phyloP scores from a whole-genome alignment of 331 rosid species.

The Arachis monticola region DNA sequence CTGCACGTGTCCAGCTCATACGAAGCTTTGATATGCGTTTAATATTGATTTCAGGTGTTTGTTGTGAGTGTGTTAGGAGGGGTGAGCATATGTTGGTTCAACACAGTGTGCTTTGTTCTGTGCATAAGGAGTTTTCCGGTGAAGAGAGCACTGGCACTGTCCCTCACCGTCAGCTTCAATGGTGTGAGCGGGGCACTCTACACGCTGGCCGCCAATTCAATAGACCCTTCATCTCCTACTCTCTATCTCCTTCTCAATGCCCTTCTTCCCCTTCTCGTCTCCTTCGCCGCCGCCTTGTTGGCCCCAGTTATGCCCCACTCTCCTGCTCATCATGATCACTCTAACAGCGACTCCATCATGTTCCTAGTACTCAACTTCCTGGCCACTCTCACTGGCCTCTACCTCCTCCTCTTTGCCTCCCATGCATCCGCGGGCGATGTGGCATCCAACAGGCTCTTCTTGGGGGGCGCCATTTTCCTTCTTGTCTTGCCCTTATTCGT shows the following conservation, averaged over 20 bases:
- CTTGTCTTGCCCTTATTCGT: constrained; percentile 68
- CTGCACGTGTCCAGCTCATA: background rate
- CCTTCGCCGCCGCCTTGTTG: constrained; percentile 47
- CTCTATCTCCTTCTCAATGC: constrained; percentile 79
- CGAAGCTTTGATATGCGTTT: too few species aligned
- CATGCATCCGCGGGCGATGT: constrained; percentile 40
- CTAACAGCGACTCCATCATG: constrained; percentile 55
- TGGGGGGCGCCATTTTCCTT: constrained; percentile 70
- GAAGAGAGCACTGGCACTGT: constrained; percentile 76
- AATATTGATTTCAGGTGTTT: constrained; percentile 57
- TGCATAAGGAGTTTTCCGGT: constrained; percentile 87
- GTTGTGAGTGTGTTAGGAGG: constrained; percentile 74
- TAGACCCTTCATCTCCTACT: constrained; percentile 68
- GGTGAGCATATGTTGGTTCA: constrained; percentile 98
- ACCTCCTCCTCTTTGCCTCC: constrained; percentile 78
- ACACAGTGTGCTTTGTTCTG: constrained; percentile 89
- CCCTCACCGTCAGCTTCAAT: constrained; percentile 92
- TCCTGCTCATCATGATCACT: constrained; percentile 57
- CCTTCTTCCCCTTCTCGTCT: constrained; percentile 73
- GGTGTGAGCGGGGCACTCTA: constrained; percentile 96
- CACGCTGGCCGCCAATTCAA: constrained; percentile 79
- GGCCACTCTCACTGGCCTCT: constrained; percentile 78
- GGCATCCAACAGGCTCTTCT: constrained; percentile 53
- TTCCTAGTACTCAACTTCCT: constrained; percentile 72
- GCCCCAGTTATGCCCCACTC: constrained; percentile 80